phyloP scores from a whole-genome alignment of 495 filamentous ascomycete species.

The Talaromyces nanjingensis region DNA sequence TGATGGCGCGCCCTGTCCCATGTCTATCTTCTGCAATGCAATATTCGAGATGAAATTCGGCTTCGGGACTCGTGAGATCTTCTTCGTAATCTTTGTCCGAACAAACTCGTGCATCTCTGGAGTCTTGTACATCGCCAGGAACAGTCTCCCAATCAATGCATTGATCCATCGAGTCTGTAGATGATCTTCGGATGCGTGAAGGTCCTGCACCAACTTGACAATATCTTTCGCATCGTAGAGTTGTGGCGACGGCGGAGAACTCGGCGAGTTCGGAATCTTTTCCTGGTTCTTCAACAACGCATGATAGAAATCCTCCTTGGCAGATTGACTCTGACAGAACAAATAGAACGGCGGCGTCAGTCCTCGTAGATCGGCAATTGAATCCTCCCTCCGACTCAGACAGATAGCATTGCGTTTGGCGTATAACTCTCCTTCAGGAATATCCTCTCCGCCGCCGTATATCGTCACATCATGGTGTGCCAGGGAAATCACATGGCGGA shows the following conservation, averaged over 20 bases:
- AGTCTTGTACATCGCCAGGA: conserved; percentile 82
- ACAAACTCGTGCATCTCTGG: conserved; percentile 71
- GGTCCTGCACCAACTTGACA: conserved; percentile 73
- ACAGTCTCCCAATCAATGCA: conserved; percentile 78
- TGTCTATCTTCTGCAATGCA: conserved; percentile 70
- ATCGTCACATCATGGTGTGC: conserved; percentile 81
- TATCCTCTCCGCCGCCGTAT: conserved; percentile 71
- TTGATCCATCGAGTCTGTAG: conserved; percentile 93
- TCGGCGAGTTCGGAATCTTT: conserved; percentile 46
- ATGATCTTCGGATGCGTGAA: conserved; percentile 90
- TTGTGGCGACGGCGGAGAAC: conserved; percentile 61
- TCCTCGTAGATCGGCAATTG: conserved; percentile 50
- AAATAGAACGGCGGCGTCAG: conserved; percentile 78
- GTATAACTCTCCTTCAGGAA: conserved; percentile 88
- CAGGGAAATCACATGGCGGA: conserved; percentile 89
- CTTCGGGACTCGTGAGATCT: conserved; percentile 89
- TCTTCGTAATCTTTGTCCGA: conserved; percentile 84
- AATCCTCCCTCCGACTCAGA: conserved; percentile 62
- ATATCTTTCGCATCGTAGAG: conserved; percentile 80
- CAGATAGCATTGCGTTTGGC: conserved; percentile 94
- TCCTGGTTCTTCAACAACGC: conserved; percentile 82
- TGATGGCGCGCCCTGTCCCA: conserved; percentile 80
- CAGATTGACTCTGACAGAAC: conserved; percentile 88
- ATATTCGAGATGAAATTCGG: conserved; percentile 83
- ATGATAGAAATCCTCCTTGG: conserved; percentile 98